These are phyloP conservation scores for Thelephora aurantiotincta DNA, from an alignment of 768 basidiomycete genomes.

Conservation along the genomic window DNA sequence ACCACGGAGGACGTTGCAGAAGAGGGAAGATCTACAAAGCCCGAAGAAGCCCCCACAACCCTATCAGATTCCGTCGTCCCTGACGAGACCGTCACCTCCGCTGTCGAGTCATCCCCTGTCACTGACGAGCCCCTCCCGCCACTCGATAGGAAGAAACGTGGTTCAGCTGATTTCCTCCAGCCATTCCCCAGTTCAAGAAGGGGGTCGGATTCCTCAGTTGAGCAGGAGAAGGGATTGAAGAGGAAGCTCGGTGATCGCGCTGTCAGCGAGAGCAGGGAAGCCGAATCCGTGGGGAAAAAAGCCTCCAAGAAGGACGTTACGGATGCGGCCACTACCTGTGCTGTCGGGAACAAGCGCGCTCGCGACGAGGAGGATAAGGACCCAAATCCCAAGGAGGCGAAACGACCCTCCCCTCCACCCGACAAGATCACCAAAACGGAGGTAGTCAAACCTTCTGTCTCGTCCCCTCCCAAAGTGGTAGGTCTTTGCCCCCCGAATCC, in stretches of 20 bases:
- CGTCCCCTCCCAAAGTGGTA: background rate
- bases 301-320: background rate
- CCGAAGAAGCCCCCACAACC: background rate
- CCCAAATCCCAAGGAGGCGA: constrained; percentile 1
- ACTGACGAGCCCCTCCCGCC: background rate
- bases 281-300: background rate
- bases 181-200: background rate
- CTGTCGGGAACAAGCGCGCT: background rate
- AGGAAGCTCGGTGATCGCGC: constrained; percentile 58
- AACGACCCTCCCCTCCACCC: background rate
- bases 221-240: constrained; percentile 47
- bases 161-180: background rate
- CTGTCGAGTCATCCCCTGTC: background rate
- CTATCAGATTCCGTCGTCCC: too few relatives aligned
- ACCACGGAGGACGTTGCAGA: background rate
- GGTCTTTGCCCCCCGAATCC: background rate
- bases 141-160: background rate
- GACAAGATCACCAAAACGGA: background rate
- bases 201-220: constrained; percentile 7
- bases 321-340: background rate
- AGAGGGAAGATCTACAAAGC: background rate
- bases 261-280: constrained; percentile 33
- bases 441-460: background rate
- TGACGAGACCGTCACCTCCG: background rate
- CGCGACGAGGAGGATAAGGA: background rate